A percentile compares a stretch with the other conserved stretches of the same genome.
Conservation (phyloP, 768 basidiomycete species). For the Collybia mongolica region DNA sequence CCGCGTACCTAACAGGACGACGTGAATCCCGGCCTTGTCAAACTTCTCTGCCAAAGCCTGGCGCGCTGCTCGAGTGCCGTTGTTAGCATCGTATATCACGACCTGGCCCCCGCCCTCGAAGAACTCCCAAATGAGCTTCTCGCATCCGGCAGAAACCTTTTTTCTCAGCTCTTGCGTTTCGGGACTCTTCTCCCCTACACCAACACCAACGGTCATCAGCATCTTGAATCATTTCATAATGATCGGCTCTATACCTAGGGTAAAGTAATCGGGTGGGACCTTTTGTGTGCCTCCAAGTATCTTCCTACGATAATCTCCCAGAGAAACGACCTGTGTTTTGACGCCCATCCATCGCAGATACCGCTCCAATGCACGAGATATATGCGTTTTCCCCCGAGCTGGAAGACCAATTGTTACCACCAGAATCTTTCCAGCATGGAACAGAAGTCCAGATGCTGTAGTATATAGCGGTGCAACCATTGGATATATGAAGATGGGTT, state of each 20-base stretch:
- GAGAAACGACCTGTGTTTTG: slow-evolving; percentile 90
- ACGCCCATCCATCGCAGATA: slow-evolving; percentile 98
- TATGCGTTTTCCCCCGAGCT: slow-evolving; percentile 95
- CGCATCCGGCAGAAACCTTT: slow-evolving; percentile 78
- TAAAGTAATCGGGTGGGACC: slow-evolving; percentile 92
- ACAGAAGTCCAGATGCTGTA: slow-evolving; percentile 83
- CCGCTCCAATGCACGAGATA: slow-evolving; percentile 92
- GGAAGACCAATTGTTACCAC: slow-evolving; percentile 92
- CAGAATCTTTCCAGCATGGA: slow-evolving; percentile 94
- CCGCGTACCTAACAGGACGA: slow-evolving; percentile 81
- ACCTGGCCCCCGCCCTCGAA: slow-evolving; percentile 90
- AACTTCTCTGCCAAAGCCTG: slow-evolving; percentile 82
- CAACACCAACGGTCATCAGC: background rate
- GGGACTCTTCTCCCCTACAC: slow-evolving; percentile 70
- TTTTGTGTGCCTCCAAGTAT: slow-evolving; percentile 84
- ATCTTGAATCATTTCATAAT: background rate
- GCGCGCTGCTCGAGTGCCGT: slow-evolving; percentile 69
- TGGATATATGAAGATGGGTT: background rate
- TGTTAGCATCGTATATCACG: slow-evolving; percentile 98
- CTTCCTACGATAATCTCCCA: slow-evolving; percentile 94
- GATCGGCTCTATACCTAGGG: slow-evolving; percentile 50
- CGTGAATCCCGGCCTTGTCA: slow-evolving; percentile 83
- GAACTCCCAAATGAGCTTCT: slow-evolving; percentile 86
- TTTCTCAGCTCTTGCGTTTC: slow-evolving; percentile 80
- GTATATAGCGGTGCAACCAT: slow-evolving; percentile 98